Conservation (phyloP, 1,139 yeast genomes). For the Taiozyma onychis region DNA sequence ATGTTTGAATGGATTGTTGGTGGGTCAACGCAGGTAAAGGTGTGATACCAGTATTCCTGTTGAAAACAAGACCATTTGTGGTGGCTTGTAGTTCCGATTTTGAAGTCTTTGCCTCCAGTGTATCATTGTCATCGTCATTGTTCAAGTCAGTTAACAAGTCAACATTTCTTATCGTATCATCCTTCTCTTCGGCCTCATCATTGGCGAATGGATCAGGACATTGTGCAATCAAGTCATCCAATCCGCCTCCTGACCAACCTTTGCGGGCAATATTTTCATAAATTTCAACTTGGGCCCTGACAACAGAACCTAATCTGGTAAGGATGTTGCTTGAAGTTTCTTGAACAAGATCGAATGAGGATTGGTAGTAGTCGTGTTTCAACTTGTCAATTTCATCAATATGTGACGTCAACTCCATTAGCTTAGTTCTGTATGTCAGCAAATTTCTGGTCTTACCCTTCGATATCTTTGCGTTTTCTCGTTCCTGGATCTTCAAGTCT, state of each 20-base stretch:
- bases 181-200: not conserved
- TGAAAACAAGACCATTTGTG: not conserved
- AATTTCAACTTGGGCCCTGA: conserved; percentile 75
- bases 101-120: not conserved
- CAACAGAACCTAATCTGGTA: conserved; percentile 53
- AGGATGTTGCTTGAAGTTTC: conserved; percentile 50
- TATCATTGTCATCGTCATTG: not conserved
- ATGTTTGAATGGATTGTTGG: not conserved
- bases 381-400: conserved; percentile 73
- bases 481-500: conserved; percentile 48
- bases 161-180: conserved; percentile 6
- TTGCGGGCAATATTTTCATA: conserved; percentile 77
- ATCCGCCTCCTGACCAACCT: conserved; percentile 85
- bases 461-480: conserved; percentile 49
- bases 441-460: conserved; percentile 55
- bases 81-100: conserved; percentile 1
- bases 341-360: conserved; percentile 54
- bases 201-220: conserved; percentile 46
- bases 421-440: conserved; percentile 55
- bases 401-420: conserved; percentile 62
- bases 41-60: not conserved
- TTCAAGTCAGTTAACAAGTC: conserved; percentile 1
- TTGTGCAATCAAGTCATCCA: conserved; percentile 56
- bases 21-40: conserved; percentile 2
- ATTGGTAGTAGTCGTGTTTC: conserved; percentile 67